Base-by-base conservation (phyloP, 768 basidiomycete genomes). In the Tylopilus rubrobrunneus region DNA sequence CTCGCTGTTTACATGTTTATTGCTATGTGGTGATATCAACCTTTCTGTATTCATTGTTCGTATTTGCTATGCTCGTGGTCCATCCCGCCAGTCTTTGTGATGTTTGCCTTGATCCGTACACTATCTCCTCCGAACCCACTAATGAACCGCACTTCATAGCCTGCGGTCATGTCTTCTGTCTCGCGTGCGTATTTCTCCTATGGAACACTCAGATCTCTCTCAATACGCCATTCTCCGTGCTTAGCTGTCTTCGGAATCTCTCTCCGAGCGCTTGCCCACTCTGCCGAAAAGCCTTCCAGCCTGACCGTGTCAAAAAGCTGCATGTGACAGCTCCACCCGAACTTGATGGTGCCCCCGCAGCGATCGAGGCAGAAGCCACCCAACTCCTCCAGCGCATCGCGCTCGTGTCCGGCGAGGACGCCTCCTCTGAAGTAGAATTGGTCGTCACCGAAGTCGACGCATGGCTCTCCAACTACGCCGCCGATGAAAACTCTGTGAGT, bases 141-240 rank as follows among this genome's bases (percentile, higher is more conserved):
- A 77, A 77, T 62, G 73, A 79, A 45, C 87, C 87, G 6, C 81
- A 86, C 67, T 84, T 81, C 12, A 88, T 90, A 57, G 78, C 83
- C 29, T 91, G 88, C 62, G 88, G 88, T 37, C 86, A 89, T 68
- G 78, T 87, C 36, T 89, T 89, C 73, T 89, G 87, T 66, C 74
- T 74, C 64, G 67, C 72, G 87, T 87, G 64, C 66, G 85, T 77
- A 45, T 56, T 31, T 42, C 39, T 39, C 34, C 54, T 55, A 53
- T 56, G 55, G 49, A 29, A 55, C 45, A 28, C 50, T 14, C 31
- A 48, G 53, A 60, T 66, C 53, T 33, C 45, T 51, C 44, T 44
- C 52, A 50, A 57, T 48, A 23, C 52, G 46, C 49, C 48, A 23
- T 28, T 11, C 15, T 42, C 29, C 43, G 12, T n/a, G n/a, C 49